Percentiles rank a stretch among this genome's conserved stretches.
These are phyloP conservation scores for Penicillium herquei DNA, from an alignment of 495 filamentous ascomycete genomes.

Conservation along the genomic window DNA sequence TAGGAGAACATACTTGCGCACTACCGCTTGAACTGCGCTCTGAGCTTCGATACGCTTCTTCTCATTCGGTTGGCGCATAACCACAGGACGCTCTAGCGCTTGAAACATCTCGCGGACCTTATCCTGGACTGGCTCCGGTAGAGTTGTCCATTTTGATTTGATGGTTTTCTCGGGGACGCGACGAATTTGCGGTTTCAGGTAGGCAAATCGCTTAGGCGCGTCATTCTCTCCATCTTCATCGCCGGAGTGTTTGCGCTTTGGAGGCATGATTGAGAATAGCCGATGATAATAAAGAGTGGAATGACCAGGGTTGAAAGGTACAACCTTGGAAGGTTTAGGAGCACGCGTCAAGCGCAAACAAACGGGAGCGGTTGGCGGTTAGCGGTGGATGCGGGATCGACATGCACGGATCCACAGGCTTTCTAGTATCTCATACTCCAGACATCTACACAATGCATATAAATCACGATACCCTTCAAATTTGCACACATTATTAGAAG, in stretches of 20 bases:
- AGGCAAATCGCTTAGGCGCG: constrained; percentile 36
- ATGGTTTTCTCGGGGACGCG: constrained; percentile 56
- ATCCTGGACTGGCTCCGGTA: constrained; percentile 50
- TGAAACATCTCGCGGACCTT: constrained; percentile 53
- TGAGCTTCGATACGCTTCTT: constrained; percentile 56
- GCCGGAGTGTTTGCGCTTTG: constrained; percentile 37
- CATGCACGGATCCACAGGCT: not conserved
- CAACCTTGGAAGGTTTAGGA: not conserved
- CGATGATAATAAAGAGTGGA: not conserved
- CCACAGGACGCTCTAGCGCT: constrained; percentile 54
- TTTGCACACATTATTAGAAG: no score
- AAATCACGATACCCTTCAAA: no score
- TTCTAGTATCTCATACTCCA: no score
- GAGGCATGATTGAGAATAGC: constrained; percentile 24
- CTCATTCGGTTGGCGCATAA: constrained; percentile 53
- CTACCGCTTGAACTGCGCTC: constrained; percentile 46
- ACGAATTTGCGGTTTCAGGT: constrained; percentile 49
- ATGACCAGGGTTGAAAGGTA: not conserved
- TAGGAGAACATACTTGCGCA: constrained; percentile 39
- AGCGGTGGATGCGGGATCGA: constrained; percentile 2
- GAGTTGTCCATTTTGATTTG: constrained; percentile 57
- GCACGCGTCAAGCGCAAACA: constrained; percentile 18
- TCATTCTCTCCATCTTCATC: constrained; percentile 20
- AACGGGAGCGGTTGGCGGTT: not conserved
- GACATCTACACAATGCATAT: no score